Conservation (phyloP, 2,329 filamentous ascomycete genomes). For the Orbilia ellipsospora region DNA sequence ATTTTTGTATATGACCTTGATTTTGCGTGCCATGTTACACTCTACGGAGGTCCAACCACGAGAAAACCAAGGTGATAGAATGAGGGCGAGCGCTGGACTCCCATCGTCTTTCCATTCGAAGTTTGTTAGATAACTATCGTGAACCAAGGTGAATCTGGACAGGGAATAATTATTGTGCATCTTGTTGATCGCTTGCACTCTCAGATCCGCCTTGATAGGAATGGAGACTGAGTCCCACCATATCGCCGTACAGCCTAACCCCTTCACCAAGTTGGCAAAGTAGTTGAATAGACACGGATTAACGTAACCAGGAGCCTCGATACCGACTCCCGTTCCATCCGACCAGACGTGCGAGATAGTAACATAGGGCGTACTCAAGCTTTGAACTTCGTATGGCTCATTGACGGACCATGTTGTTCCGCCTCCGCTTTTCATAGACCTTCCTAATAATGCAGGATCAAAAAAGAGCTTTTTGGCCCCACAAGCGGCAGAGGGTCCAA, state of each 20-base stretch:
- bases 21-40: constrained; percentile 53
- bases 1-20: constrained; percentile 51
- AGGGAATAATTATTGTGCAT: constrained; percentile 60
- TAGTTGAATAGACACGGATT: constrained; percentile 59
- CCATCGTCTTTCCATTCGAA: constrained; percentile 57
- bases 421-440: constrained; percentile 16
- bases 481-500: not conserved
- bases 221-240: constrained; percentile 61
- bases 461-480: constrained; percentile 20
- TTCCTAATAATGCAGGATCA: constrained; percentile 7
- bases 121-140: constrained; percentile 53
- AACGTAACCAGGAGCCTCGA: constrained; percentile 56
- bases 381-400: constrained; percentile 27
- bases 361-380: constrained; percentile 35
- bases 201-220: constrained; percentile 52
- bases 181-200: constrained; percentile 51
- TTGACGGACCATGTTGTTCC: constrained; percentile 31
- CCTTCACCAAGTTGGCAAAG: constrained; percentile 55
- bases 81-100: constrained; percentile 56
- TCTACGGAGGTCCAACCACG: constrained; percentile 59
- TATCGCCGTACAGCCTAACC: constrained; percentile 57
- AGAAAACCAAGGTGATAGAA: constrained; percentile 59
- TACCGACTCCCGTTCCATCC: constrained; percentile 60
- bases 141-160: constrained; percentile 56
- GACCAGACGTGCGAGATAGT: constrained; percentile 61